These are phyloP conservation scores for Mycena galopus DNA, from an alignment of 768 basidiomycete genomes.

Conservation along the genomic window DNA sequence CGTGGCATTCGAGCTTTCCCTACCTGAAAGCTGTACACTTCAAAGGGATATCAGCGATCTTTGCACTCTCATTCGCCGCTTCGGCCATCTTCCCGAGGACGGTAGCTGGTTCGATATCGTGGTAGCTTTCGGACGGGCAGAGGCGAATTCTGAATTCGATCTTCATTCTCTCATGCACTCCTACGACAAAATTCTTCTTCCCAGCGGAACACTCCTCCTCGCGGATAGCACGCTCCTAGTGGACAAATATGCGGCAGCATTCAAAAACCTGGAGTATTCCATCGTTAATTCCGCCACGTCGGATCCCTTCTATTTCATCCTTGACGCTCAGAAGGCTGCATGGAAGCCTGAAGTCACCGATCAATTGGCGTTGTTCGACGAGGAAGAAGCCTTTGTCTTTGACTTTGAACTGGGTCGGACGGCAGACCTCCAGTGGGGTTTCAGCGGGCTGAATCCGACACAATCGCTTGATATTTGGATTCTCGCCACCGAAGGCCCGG, in stretches of 20 bases:
- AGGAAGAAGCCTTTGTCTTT: conserved; percentile 13
- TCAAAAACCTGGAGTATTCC: conserved; percentile 5
- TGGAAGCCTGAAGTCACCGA: not conserved
- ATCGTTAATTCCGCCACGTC: not conserved
- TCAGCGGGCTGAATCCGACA: conserved; percentile 6
- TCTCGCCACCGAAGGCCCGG: conserved; percentile 3
- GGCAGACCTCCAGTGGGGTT: conserved; percentile 5
- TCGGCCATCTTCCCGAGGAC: no score
- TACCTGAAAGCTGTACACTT: no score
- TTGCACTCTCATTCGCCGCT: no score
- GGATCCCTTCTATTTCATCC: not conserved
- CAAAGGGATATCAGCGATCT: no score
- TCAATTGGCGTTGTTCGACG: not conserved
- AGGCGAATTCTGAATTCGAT: not conserved
- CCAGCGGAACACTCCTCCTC: conserved; percentile 11
- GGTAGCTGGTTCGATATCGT: no score
- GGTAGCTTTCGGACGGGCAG: not conserved
- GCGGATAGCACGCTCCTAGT: no score
- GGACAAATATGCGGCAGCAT: not conserved
- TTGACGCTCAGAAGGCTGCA: conserved; percentile 12
- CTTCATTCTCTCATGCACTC: not conserved
- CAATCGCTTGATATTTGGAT: conserved; percentile 18
- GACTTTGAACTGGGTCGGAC: conserved; percentile 2
- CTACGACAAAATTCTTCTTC: conserved; percentile 11
- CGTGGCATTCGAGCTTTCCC: no score